phyloP scores from a whole-genome alignment of 768 basidiomycete species.

The Dentipellis fragilis region DNA sequence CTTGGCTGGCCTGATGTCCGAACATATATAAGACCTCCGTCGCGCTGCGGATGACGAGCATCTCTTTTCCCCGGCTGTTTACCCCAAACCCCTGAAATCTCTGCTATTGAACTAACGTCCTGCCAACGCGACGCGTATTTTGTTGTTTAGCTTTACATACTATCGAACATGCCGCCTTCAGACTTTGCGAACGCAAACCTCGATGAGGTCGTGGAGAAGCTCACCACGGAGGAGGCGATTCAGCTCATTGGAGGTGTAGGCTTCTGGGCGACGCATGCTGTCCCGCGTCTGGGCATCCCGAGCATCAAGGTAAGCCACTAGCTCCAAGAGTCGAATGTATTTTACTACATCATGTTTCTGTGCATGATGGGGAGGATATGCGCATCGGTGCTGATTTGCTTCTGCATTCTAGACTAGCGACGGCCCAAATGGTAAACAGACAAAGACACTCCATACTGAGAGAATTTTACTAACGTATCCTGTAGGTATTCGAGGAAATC shows the following conservation, averaged over 20 bases:
- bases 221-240: slow-evolving; percentile 71
- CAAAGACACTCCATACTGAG: not conserved
- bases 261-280: slow-evolving; percentile 63
- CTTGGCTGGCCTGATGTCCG: too few relatives aligned
- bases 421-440: slow-evolving; percentile 60
- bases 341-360: too few relatives aligned
- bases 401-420: slow-evolving; percentile 49
- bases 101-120: too few relatives aligned
- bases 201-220: slow-evolving; percentile 47
- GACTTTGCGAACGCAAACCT: slow-evolving; percentile 60
- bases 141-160: not conserved
- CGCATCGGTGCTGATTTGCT: not conserved
- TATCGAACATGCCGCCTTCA: slow-evolving; percentile 47
- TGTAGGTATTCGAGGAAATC: slow-evolving; percentile 51
- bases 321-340: too few relatives aligned
- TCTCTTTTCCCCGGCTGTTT: not conserved
- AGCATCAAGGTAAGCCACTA: slow-evolving; percentile 55
- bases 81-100: not conserved
- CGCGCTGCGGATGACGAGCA: not conserved
- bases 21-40: not conserved
- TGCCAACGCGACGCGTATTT: not conserved
- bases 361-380: too few relatives aligned
- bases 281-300: slow-evolving; percentile 61
- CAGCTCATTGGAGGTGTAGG: slow-evolving; percentile 63
- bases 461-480: not conserved